Base-by-base conservation (phyloP, 2,329 filamentous ascomycete genomes). In the Aspergillus sp. region DNA sequence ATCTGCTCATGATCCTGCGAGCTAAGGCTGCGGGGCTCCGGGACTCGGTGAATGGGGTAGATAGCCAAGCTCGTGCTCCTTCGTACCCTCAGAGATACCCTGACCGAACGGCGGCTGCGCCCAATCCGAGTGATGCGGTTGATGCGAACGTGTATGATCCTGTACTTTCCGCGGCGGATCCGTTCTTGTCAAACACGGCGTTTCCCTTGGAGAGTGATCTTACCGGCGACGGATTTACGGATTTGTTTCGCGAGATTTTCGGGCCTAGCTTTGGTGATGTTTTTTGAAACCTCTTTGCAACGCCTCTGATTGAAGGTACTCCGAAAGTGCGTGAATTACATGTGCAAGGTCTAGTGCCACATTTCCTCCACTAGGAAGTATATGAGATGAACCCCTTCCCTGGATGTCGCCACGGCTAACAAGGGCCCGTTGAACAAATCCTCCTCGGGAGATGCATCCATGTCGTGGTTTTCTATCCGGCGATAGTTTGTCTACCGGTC, bases 171-270 rank as follows among this genome's bases (percentile, higher is more conserved):
- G 45, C 42, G 10, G 60, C 56, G n/a, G 62, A 66, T 44, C 61
- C 62, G 0, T 62, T 61, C 44, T 36, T 65, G 22, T 53, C 60
- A 8, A 50, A 56, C 1, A 50, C 57, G 11, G 43, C 56, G 7
- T 46, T 59, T 16, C 26, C 42, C 4, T 47, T 43, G 1, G 49
- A 57, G 6, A 41, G 42, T 5, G 59, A 57, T 38, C 13, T 60
- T 3, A 55, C 50, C 8, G 56, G 43, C 8, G 63, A 64, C 10
- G 55, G 54, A 4, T 65, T 66, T 32, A 51, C 52, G 7, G 60
- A 60, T 20, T 24, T 65, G 4, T 60, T 66, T n/a, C 54, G 60
- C n/a, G 63, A 67, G 22, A 61, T 62, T n/a, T 60, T 66, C 33
- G 61, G 63, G 2, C 63, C 62, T 1, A 54, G 61, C 1, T 61